Base-by-base conservation (phyloP, 108 stramenopile genomes). In the Skeletonema marinoi region DNA sequence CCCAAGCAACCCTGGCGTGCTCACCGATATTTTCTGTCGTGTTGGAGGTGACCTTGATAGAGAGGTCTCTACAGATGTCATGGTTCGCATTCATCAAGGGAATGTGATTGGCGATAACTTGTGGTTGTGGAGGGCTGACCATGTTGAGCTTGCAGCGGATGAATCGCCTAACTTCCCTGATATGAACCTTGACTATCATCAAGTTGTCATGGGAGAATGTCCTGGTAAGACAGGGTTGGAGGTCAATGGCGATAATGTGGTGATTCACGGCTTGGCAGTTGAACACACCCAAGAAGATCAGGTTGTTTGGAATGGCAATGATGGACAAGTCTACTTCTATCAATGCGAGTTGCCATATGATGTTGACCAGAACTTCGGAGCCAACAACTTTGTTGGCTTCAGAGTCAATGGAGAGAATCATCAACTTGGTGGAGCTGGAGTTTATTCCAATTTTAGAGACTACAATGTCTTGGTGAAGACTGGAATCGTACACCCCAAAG, bases 61-160 rank as follows among this genome's bases (percentile, higher is more conserved):
- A 21, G 66, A 60, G 1, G 85, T 90, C 10, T 67, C 69, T 38
- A 85, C 82, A 10, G 82, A 93, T 67, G 41, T 69, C 30, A 94
- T 96, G 89, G 81, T 93, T 16, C 65, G 68, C 48, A 66, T 92
- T 21, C 73, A 90, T 67, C 87, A 86, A 10, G 88, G 87, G 17
- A 77, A 88, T 71, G 78, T 91, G 14, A 48, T 89, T 69, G 90
- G 89, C 38, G 92, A 96, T 70, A 96, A 96, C 74, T 36, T 93
- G 4, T 94, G 95, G 93, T 73, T 96, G 35, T 93, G 93, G 95
- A 72, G 93, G 62, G 93, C 92, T 16, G 95, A 96, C 84, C 95
- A 96, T 74, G 85, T 58, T n/a, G 14, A 76, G 67, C 79, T 90
- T 6, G 71, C 66, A 32, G 64, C 33, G 9, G 74, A 58, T 14